Conservation (phyloP, 371 early-diverging fungal species). For the Coemansia sp. region DNA sequence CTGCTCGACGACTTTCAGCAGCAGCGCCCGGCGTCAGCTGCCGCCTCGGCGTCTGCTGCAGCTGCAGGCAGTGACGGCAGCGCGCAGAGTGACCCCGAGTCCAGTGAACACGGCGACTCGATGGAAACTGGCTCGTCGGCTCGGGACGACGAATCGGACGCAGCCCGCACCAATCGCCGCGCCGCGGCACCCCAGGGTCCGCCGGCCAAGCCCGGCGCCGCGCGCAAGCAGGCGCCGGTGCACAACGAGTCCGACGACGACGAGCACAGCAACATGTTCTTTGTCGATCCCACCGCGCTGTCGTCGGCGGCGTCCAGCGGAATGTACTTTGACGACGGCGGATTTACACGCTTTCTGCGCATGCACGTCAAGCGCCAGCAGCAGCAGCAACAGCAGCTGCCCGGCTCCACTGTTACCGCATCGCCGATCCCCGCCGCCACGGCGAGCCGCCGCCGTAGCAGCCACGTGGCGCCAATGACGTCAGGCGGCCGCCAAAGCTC, state of each 20-base stretch:
- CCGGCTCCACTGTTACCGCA: constrained; percentile 3
- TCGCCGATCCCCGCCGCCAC: constrained; percentile 5
- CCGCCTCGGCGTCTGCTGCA: neutral
- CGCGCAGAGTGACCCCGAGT: constrained; percentile 2
- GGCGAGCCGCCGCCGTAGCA: constrained; percentile 5
- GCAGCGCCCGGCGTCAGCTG: constrained; percentile 3
- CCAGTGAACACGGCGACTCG: neutral
- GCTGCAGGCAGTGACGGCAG: constrained; percentile 3
- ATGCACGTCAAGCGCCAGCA: constrained; percentile 49
- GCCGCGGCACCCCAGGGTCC: neutral
- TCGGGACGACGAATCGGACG: constrained; percentile 4
- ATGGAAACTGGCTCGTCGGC: constrained; percentile 9
- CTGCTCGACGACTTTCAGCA: constrained; percentile 38
- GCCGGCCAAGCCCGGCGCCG: neutral
- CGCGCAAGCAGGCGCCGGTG: constrained; percentile 7
- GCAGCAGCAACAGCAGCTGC: constrained; percentile 17
- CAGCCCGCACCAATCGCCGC: neutral
- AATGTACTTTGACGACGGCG: constrained; percentile 51
- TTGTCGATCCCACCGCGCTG: constrained; percentile 37
- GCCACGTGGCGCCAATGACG: neutral
- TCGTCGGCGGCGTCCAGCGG: constrained; percentile 20
- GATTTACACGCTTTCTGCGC: constrained; percentile 50
- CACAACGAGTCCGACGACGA: constrained; percentile 47
- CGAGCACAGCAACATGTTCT: constrained; percentile 44
- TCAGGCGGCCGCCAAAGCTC: neutral